Conservation (phyloP, 176 grass and related monocot genomes). For the Oryza officinalis region DNA sequence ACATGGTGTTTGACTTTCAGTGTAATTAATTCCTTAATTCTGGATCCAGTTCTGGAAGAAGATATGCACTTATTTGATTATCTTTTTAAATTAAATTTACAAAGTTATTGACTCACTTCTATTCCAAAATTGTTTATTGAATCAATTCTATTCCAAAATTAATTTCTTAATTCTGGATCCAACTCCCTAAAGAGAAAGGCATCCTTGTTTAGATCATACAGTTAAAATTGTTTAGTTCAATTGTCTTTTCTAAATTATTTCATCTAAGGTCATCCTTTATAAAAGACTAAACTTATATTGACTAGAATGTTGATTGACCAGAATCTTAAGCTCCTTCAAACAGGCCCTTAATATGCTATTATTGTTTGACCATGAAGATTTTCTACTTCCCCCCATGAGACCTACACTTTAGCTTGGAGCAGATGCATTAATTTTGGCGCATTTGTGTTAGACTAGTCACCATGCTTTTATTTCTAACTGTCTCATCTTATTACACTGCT, state of each 20-base stretch:
- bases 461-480: neutral
- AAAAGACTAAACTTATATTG: neutral
- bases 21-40: neutral
- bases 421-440: neutral
- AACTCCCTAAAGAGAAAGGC: neutral
- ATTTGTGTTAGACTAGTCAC: slow-evolving; percentile 2
- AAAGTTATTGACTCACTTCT: neutral
- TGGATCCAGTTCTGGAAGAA: neutral
- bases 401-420: neutral
- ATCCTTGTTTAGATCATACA: neutral
- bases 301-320: neutral
- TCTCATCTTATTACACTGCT: neutral
- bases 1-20: neutral
- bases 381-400: neutral
- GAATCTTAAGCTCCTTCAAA: no score
- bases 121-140: no score
- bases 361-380: neutral
- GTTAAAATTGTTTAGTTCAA: neutral
- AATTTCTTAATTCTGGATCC: no score
- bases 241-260: neutral
- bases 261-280: neutral
- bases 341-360: neutral
- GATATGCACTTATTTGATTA: neutral
- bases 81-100: neutral
- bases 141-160: no score